phyloP scores from a whole-genome alignment of 768 basidiomycete genomes.

The Gautieria morchelliformis region DNA sequence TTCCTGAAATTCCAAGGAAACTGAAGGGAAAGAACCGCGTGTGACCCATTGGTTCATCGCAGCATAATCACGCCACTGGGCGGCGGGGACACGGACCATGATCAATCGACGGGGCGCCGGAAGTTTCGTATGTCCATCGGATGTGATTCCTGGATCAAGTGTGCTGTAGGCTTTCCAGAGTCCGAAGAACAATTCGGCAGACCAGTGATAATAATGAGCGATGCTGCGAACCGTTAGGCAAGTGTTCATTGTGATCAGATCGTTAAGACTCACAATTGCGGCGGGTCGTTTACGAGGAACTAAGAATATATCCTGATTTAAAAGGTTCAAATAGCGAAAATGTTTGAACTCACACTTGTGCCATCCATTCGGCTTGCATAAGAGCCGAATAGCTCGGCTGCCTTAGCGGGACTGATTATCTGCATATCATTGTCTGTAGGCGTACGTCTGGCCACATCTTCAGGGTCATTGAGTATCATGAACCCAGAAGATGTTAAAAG shows the following conservation, averaged over 20 bases:
- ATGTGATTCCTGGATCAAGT: slow-evolving; percentile 58
- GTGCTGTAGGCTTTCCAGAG: slow-evolving; percentile 88
- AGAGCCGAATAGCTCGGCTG: slow-evolving; percentile 57
- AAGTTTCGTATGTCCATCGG: slow-evolving; percentile 59
- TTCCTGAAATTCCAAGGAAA: slow-evolving; percentile 67
- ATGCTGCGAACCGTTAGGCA: slow-evolving; percentile 36
- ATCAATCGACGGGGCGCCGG: slow-evolving; percentile 66
- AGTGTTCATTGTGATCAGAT: background rate
- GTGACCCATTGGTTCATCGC: slow-evolving; percentile 85
- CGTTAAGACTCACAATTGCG: slow-evolving; percentile 57
- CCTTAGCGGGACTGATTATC: slow-evolving; percentile 60
- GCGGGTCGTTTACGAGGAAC: slow-evolving; percentile 78
- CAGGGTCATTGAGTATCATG: slow-evolving; percentile 46
- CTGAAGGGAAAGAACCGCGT: slow-evolving; percentile 70
- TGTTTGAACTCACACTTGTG: slow-evolving; percentile 44
- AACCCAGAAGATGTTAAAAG: slow-evolving; percentile 65
- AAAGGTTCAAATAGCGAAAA: background rate
- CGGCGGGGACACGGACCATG: slow-evolving; percentile 64
- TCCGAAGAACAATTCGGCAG: slow-evolving; percentile 86
- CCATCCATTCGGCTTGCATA: slow-evolving; percentile 73
- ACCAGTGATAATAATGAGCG: slow-evolving; percentile 91
- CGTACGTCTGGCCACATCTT: slow-evolving; percentile 45
- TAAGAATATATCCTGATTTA: slow-evolving; percentile 18
- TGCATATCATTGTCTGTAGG: slow-evolving; percentile 76
- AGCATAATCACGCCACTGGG: slow-evolving; percentile 86